phyloP scores from a whole-genome alignment of 2,329 filamentous ascomycete species.

The Fusarium torulosum region DNA sequence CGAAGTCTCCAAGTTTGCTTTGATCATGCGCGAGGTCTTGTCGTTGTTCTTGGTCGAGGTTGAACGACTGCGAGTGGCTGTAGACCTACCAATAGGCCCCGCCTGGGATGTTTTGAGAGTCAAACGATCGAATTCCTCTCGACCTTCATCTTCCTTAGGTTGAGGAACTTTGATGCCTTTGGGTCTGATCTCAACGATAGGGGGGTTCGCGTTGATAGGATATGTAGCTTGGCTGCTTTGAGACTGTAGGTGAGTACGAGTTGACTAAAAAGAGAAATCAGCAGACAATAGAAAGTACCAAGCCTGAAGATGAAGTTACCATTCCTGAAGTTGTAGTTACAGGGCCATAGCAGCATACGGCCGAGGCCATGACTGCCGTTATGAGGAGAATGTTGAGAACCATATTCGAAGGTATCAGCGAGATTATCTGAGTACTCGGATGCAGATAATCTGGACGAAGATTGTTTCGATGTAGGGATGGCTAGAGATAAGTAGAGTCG shows the following conservation, averaged over 20 bases:
- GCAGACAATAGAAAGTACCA: neutral
- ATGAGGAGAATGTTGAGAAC: neutral
- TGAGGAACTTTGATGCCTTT: neutral
- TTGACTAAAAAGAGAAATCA: neutral
- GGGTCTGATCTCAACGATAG: neutral
- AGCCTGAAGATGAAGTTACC: neutral
- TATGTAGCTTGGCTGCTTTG: neutral
- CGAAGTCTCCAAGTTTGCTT: neutral
- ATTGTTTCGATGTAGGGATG: neutral
- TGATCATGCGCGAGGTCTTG: neutral
- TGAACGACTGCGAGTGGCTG: too few relatives aligned
- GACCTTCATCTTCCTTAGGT: neutral
- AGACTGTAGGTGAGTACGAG: neutral
- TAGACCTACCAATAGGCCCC: neutral
- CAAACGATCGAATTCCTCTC: neutral
- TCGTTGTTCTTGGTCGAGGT: neutral
- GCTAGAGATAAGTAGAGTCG: neutral
- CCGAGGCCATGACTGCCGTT: neutral
- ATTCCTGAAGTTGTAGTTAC: neutral
- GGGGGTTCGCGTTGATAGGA: neutral
- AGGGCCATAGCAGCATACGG: neutral
- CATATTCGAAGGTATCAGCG: constrained; percentile 1
- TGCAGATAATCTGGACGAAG: neutral
- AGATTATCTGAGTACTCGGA: neutral
- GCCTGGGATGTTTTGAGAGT: neutral